These are phyloP conservation scores for Dalbergia cultrata DNA, from an alignment of 306 rosid genomes.

Conservation along the genomic window DNA sequence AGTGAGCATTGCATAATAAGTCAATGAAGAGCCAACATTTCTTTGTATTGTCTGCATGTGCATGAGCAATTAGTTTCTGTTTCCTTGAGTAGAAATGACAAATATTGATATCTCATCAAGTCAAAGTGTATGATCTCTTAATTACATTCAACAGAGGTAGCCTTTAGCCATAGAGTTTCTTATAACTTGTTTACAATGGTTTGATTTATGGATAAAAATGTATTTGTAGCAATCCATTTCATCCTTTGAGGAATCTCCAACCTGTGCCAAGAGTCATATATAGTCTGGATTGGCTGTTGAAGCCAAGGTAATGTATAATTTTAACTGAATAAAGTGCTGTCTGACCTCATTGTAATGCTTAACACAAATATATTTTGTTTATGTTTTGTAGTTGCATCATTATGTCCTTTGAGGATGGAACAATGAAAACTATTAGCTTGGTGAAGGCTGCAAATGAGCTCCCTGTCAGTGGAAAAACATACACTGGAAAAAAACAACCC, in stretches of 20 bases:
- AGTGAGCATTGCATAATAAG: constrained; percentile 24
- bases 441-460: constrained; percentile 75
- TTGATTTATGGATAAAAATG: constrained; percentile 37
- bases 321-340: constrained; percentile 26
- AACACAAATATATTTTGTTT: constrained; percentile 35
- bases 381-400: constrained; percentile 73
- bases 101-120: constrained; percentile 20
- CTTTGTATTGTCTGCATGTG: constrained; percentile 32
- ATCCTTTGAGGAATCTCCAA: constrained; percentile 81
- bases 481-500: constrained; percentile 70
- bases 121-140: constrained; percentile 18
- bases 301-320: constrained; percentile 72
- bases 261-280: constrained; percentile 74
- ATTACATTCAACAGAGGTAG: constrained; percentile 8
- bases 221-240: constrained; percentile 84
- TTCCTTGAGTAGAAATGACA: constrained; percentile 24
- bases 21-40: constrained; percentile 30
- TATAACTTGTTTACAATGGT: constrained; percentile 31
- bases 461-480: constrained; percentile 76
- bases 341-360: constrained; percentile 35
- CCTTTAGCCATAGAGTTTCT: constrained; percentile 18
- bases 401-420: constrained; percentile 91
- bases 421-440: constrained; percentile 84
- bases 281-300: constrained; percentile 85
- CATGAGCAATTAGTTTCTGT: constrained; percentile 22